Conservation (phyloP, 257 asterid genomes). For the Fraxinus quadrangulata region DNA sequence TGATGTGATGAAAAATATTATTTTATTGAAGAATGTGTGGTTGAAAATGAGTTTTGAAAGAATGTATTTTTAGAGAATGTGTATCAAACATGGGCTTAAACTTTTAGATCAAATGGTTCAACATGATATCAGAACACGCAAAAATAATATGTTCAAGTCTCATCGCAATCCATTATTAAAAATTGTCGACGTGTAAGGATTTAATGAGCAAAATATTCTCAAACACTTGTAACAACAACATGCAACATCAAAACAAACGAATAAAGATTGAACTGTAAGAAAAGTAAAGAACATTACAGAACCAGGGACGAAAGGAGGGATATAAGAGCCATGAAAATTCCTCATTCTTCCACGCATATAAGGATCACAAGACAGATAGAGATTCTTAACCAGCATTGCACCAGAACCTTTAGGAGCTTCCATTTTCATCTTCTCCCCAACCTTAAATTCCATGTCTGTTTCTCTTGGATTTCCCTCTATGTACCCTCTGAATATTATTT, state of each 20-base stretch:
- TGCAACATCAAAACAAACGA: slow-evolving; percentile 1
- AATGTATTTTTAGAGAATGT: too few relatives aligned
- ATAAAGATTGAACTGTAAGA: background rate
- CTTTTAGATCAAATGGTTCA: too few relatives aligned
- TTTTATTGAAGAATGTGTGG: too few relatives aligned
- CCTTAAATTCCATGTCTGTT: slow-evolving; percentile 70
- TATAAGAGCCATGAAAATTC: slow-evolving; percentile 65
- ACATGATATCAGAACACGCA: too few relatives aligned
- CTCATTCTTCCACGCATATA: slow-evolving; percentile 94
- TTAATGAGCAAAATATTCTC: too few relatives aligned
- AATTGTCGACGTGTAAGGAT: too few relatives aligned
- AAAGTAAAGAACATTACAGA: slow-evolving; percentile 46
- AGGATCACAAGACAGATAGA: slow-evolving; percentile 90
- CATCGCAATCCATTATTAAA: too few relatives aligned
- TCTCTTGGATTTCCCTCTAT: slow-evolving; percentile 66
- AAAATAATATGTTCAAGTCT: too few relatives aligned
- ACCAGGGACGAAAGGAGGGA: slow-evolving; percentile 77
- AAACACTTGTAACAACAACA: background rate
- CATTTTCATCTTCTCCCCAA: slow-evolving; percentile 53
- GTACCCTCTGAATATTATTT: slow-evolving; percentile 70
- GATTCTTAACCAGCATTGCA: slow-evolving; percentile 70
- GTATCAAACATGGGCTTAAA: too few relatives aligned
- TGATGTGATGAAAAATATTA: too few relatives aligned
- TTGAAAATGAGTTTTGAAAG: too few relatives aligned
- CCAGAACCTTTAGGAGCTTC: slow-evolving; percentile 69